A percentile compares a stretch with the other conserved stretches of the same genome.
These are phyloP conservation scores for Entomortierella beljakovae DNA, from an alignment of 192 early-diverging fungal species.

Conservation along the genomic window DNA sequence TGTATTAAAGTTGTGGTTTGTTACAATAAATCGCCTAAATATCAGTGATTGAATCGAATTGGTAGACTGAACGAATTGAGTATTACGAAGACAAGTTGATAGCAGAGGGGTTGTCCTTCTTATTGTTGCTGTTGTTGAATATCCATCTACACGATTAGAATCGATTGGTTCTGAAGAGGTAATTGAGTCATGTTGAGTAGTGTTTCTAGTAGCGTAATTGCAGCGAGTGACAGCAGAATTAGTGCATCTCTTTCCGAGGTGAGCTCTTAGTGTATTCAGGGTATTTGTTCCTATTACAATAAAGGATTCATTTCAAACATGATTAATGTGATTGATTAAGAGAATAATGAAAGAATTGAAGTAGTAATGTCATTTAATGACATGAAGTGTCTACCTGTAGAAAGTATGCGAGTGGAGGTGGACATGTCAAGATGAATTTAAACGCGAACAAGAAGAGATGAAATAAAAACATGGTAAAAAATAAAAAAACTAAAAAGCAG, in stretches of 20 bases:
- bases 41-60: slow-evolving; percentile 9
- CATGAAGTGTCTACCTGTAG: slow-evolving; percentile 21
- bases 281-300: slow-evolving; percentile 11
- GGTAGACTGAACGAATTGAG: slow-evolving; percentile 17
- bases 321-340: neutral
- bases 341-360: neutral
- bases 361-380: no score
- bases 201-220: slow-evolving; percentile 10
- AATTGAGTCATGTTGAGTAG: slow-evolving; percentile 24
- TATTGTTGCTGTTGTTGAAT: neutral
- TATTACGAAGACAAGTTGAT: slow-evolving; percentile 29
- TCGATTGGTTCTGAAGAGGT: slow-evolving; percentile 4
- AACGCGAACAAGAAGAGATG: neutral
- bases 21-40: slow-evolving; percentile 27
- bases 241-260: slow-evolving; percentile 22
- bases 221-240: slow-evolving; percentile 7
- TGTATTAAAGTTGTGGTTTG: slow-evolving; percentile 80
- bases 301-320: neutral
- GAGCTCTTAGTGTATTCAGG: slow-evolving; percentile 10
- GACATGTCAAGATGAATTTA: slow-evolving; percentile 5
- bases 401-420: slow-evolving; percentile 6
- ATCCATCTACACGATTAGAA: neutral
- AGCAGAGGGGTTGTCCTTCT: slow-evolving; percentile 11
- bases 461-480: no score
- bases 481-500: no score